A percentile compares a stretch with the other conserved stretches of the same genome.
Evolutionary conservation across 75 land plant genomes (phyloP).

Genomic region (Selaginella moellendorffii): DNA sequence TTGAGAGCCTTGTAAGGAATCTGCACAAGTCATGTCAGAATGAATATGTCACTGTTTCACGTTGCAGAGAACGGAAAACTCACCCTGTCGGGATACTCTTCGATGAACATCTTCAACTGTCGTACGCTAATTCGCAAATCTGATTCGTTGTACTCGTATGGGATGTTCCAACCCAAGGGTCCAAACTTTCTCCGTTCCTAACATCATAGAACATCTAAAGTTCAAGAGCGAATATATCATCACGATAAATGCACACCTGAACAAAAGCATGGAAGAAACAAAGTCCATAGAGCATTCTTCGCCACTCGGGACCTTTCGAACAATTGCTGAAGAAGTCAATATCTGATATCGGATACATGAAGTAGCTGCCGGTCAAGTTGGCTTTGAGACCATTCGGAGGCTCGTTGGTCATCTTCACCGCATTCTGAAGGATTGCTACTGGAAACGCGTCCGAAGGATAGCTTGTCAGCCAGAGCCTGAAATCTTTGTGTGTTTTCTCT

Average conservation of each 20-base stretch:
- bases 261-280: slow-evolving; percentile 23
- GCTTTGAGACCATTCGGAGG: slow-evolving; percentile 19
- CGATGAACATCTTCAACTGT: slow-evolving; percentile 20
- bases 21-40: neutral
- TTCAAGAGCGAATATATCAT: neutral
- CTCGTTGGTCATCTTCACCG: slow-evolving; percentile 22
- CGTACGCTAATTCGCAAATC: slow-evolving; percentile 16
- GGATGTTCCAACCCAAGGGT: slow-evolving; percentile 22
- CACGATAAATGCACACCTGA: slow-evolving; percentile 10
- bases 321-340: slow-evolving; percentile 15
- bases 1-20: slow-evolving; percentile 19
- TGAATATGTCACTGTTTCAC: neutral
- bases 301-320: slow-evolving; percentile 15
- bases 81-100: slow-evolving; percentile 19
- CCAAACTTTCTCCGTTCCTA: slow-evolving; percentile 22
- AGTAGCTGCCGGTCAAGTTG: slow-evolving; percentile 17
- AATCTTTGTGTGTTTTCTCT: slow-evolving; percentile 16
- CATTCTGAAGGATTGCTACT: slow-evolving; percentile 18
- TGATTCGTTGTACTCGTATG: slow-evolving; percentile 19
- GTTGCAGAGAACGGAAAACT: neutral
- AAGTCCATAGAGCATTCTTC: slow-evolving; percentile 20
- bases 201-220: no score
- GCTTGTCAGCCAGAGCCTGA: slow-evolving; percentile 23
- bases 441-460: slow-evolving; percentile 21
- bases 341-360: slow-evolving; percentile 18